A percentile compares a stretch with the other conserved stretches of the same genome.
phyloP scores from a whole-genome alignment of 805 yeast genomes.

The Candida loeiensis region DNA sequence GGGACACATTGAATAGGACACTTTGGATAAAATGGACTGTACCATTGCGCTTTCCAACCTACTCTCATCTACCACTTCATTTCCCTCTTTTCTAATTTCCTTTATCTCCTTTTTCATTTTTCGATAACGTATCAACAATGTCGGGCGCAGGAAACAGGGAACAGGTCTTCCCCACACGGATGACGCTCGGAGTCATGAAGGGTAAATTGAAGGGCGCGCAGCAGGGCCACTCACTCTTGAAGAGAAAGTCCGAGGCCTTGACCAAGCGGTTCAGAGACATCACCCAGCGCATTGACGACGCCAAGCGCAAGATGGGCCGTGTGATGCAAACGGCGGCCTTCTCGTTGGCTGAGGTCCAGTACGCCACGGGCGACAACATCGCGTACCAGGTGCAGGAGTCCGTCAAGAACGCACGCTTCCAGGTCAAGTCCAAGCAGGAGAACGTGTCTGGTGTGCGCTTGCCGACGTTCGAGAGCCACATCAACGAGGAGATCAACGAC shows the following conservation, averaged over 20 bases:
- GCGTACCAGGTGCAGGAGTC: constrained; percentile 95
- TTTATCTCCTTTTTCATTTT: background rate
- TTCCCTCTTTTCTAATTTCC: constrained; percentile 2
- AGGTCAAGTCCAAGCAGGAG: constrained; percentile 87
- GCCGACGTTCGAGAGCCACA: constrained; percentile 86
- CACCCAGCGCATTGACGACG: constrained; percentile 88
- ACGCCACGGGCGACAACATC: constrained; percentile 95
- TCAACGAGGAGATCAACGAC: constrained; percentile 84
- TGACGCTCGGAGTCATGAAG: constrained; percentile 95
- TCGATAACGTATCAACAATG: constrained; percentile 30
- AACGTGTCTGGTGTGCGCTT: constrained; percentile 93
- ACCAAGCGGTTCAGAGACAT: constrained; percentile 96
- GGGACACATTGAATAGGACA: too few relatives aligned
- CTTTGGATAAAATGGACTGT: too few relatives aligned
- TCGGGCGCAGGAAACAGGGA: constrained; percentile 80
- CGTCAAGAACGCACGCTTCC: constrained; percentile 86
- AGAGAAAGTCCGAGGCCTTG: constrained; percentile 94
- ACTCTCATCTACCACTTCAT: background rate
- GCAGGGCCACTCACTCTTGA: constrained; percentile 89
- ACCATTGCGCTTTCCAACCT: background rate
- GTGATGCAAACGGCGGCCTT: constrained; percentile 98
- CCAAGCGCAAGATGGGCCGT: constrained; percentile 95
- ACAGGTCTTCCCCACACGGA: constrained; percentile 95
- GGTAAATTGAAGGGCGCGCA: constrained; percentile 95
- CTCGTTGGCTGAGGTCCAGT: constrained; percentile 93